These are phyloP conservation scores for Wickerhamomyces sp. DNA, from an alignment of 1,139 yeast species.

Conservation along the genomic window DNA sequence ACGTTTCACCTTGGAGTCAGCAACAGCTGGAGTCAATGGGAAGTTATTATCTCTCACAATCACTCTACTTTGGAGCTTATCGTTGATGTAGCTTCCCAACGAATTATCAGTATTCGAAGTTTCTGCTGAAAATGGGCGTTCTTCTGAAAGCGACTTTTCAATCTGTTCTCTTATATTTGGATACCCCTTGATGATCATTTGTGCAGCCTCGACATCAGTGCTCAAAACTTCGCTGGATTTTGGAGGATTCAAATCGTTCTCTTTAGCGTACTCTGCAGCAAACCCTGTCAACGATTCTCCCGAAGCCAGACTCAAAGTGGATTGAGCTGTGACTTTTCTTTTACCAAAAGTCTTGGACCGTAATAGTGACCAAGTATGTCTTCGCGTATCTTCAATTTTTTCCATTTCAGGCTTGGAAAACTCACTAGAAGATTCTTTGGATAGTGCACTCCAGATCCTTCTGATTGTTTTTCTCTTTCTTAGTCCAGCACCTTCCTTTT, in stretches of 20 bases:
- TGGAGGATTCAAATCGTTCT: conserved; percentile 7
- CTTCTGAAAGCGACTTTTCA: neutral
- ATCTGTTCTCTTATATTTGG: neutral
- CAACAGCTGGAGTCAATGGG: conserved; percentile 11
- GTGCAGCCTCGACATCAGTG: conserved; percentile 7
- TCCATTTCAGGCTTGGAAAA: neutral
- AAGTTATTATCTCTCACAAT: conserved; percentile 3
- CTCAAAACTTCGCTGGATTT: conserved; percentile 2
- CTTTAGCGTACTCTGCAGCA: conserved; percentile 10
- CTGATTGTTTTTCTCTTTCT: conserved; percentile 6
- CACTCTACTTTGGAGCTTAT: neutral
- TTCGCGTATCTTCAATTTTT: neutral
- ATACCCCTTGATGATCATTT: conserved; percentile 4
- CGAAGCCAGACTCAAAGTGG: conserved; percentile 10
- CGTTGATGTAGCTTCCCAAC: conserved; percentile 1
- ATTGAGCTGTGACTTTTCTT: neutral
- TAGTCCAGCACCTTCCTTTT: neutral
- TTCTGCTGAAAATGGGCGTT: conserved; percentile 2
- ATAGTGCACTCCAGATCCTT: conserved; percentile 7
- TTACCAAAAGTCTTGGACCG: conserved; percentile 1
- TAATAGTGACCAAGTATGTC: conserved; percentile 9
- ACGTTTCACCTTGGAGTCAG: conserved; percentile 5
- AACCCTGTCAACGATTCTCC: conserved; percentile 5
- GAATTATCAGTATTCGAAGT: conserved; percentile 4
- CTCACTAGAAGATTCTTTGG: conserved; percentile 3